Evolutionary conservation across 345 rosid species (phyloP), one percentile per base, ranked within the genome.

Genomic region (Citrus sp.): DNA sequence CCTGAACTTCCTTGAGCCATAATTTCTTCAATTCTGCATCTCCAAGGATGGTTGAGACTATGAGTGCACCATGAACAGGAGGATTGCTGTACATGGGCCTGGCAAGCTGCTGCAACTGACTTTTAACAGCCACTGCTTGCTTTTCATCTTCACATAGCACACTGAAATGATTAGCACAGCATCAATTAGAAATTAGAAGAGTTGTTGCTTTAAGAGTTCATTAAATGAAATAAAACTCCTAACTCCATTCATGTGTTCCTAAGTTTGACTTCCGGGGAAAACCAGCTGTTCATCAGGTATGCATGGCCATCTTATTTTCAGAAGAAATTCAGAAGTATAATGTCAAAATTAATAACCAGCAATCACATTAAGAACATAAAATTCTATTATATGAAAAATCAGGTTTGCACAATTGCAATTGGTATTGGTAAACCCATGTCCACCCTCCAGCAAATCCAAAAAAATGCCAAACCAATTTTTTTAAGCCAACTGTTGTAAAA

Each of bases 51-150:
- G 88, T 91, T 42, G 98, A 89, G 71, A 95, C 99, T 3, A 92
- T 70, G 21, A 91, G 88, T 40, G 98, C 96, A 79, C 99, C 99
- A 81, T 92, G 96, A 71, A 91, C 84, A 74, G 98, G 99, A 46
- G 98, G 99, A 82, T 95, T 95, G 81, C 99, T 95, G 89, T 95
- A 95, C 99, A 93, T 92, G 74, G 98, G 98, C 81, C 99, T 90
- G 54, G 96, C 99, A 49, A 95, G 93, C 84, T 88, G 98, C 90
- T 95, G 99, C 91, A 95, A 80, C 86, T 95, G 99, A 80, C 98
- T 93, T 84, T 93, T 93, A 56, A 92, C 97, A 22, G 94, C 81
- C 79, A 89, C 90, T 0, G 98, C 96, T 87, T 95, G 93, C 75
- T 91, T 89, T 78, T 87, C 89, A 88, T 92, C 89, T 77, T 91